Base-by-base conservation (phyloP, 2,329 filamentous ascomycete species). In the Phaeosphaeria sp. region DNA sequence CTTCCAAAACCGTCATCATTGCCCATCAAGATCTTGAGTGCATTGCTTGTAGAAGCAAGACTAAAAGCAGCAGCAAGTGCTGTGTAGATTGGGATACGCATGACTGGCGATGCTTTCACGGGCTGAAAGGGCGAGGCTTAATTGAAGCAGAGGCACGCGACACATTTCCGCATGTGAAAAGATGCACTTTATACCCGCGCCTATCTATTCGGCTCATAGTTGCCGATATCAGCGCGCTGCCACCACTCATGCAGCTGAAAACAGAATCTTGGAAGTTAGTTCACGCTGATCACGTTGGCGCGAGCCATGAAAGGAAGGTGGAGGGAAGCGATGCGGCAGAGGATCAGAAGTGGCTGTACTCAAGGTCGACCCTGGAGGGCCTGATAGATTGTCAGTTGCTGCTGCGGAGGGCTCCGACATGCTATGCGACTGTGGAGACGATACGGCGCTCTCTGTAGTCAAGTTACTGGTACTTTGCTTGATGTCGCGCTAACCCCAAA, bases 1-100 rank as follows among this genome's bases (percentile, higher is more conserved):
- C 68, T 68, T 1, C 67, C 76, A 51, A 77, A 79, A 11, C 76
- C 77, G 58, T 79, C 77, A 57, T 79, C 77, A 52, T 79, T 79
- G 44, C 71, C 71, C 60, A 78, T 66, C 3, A 79, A 60, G 46
- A 79, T 77, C 58, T 74, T 76, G 48, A 74, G 53, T 6, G 63
- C 68, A 54, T 66, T 53, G 21, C 60, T 50, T 2, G 62, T 52
- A 4, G 55, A 58, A 4, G 60, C 58, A 23, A 70, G 58, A 22
- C 62, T 59, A 22, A 72, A 47, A 20, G 67, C 63, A 41, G 59
- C 59, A 3, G 59, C 56, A 42, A 70, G 59, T 42, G 55, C 55
- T 11, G 64, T 51, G n/a, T 59, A 46, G 10, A 66, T 30, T 42
- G 53, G 55, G 46, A 65, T 46, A 41, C 62, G 62, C 64, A 69